Percentiles rank a stretch among this genome's conserved stretches.
phyloP scores from a whole-genome alignment of 495 filamentous ascomycete genomes.

The Annulohypoxylon maeteangense region DNA sequence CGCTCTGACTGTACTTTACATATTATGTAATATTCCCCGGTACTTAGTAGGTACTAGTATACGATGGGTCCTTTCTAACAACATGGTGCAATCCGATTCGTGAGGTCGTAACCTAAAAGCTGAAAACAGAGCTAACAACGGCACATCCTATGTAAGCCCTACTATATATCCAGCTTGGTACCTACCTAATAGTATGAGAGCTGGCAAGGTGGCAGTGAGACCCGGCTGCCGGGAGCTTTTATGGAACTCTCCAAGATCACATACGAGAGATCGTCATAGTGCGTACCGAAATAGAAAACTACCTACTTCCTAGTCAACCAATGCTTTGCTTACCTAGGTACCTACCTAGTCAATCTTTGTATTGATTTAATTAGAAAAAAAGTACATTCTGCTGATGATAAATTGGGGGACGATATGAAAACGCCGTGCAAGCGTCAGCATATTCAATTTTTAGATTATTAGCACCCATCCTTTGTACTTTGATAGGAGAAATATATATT shows the following conservation, averaged over 20 bases:
- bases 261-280: conserved; percentile 10
- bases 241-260: not conserved
- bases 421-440: conserved; percentile 7
- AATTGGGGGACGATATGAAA: not conserved
- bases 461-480: not conserved
- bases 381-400: not conserved
- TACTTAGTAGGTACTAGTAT: not conserved
- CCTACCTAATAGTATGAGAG: too few relatives aligned
- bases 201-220: conserved; percentile 15
- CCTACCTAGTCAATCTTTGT: not conserved
- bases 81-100: too few relatives aligned
- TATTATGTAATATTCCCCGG: not conserved
- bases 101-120: too few relatives aligned
- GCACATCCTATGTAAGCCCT: not conserved
- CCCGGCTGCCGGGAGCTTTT: conserved; percentile 9
- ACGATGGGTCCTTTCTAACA: not conserved
- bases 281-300: conserved; percentile 27
- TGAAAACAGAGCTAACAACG: not conserved
- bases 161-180: not conserved
- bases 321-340: not conserved
- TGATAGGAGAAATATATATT: not conserved
- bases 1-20: not conserved
- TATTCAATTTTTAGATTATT: not conserved
- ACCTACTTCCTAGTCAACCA: not conserved
- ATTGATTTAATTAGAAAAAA: conserved; percentile 3